Percentiles rank a stretch among this genome's conserved stretches.
These are phyloP conservation scores for Xanthoconium separans DNA, from an alignment of 1,284 basidiomycete genomes.

Conservation along the genomic window DNA sequence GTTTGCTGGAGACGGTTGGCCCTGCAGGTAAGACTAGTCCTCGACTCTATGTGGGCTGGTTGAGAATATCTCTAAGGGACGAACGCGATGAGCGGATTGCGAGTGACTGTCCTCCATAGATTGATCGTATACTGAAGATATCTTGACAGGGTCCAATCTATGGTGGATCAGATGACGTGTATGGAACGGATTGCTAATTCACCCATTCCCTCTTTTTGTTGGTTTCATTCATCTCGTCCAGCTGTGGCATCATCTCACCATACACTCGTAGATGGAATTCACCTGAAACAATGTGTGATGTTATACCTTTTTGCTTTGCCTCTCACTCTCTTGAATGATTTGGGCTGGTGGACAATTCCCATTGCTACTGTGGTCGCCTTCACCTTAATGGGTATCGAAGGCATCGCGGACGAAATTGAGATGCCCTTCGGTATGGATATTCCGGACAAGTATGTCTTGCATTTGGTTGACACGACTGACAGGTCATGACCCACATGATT, in stretches of 20 bases:
- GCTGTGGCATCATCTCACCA: conserved; percentile 1
- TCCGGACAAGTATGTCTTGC: not conserved
- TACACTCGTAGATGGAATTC: conserved; percentile 63
- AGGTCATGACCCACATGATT: conserved; percentile 63
- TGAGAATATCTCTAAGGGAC: conserved; percentile 44
- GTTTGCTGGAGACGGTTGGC: conserved; percentile 80
- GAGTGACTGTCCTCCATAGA: conserved; percentile 20
- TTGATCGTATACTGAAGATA: conserved; percentile 12
- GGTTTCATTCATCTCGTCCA: conserved; percentile 19
- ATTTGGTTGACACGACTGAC: conserved; percentile 2
- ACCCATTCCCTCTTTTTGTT: conserved; percentile 76
- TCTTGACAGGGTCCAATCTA: conserved; percentile 58
- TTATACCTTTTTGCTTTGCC: conserved; percentile 86
- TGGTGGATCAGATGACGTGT: conserved; percentile 80
- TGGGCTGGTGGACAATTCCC: conserved; percentile 82
- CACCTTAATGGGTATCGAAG: conserved; percentile 91
- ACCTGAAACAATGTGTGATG: conserved; percentile 91
- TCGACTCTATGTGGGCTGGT: not conserved
- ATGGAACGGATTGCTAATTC: conserved; percentile 88
- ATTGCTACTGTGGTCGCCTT: conserved; percentile 82
- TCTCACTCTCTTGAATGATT: conserved; percentile 75
- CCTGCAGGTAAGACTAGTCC: conserved; percentile 59
- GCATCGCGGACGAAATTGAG: conserved; percentile 90
- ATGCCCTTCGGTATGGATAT: conserved; percentile 73
- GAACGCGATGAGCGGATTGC: conserved; percentile 73